Conservation (phyloP, 192 early-diverging fungal genomes). For the Mortierella claussenii region DNA sequence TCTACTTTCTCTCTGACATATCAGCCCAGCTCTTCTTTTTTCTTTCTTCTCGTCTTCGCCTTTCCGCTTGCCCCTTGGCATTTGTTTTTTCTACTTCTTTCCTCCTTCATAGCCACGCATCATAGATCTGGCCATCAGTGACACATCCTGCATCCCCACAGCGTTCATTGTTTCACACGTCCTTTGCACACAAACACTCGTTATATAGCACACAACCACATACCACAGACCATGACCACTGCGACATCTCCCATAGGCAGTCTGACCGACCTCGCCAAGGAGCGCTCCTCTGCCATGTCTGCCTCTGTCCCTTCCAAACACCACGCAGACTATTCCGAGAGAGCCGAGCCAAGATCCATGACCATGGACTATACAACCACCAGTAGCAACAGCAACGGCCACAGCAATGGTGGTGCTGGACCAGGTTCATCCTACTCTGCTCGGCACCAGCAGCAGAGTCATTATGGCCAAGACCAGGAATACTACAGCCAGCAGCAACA, state of each 20-base stretch:
- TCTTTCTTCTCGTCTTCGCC: not conserved
- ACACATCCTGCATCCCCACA: conserved; percentile 12
- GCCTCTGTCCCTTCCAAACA: conserved; percentile 11
- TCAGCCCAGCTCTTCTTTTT: not conserved
- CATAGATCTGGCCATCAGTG: not conserved
- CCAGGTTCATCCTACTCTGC: conserved; percentile 8
- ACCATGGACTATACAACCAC: conserved; percentile 26
- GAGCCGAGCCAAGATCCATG: conserved; percentile 26
- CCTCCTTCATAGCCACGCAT: not conserved
- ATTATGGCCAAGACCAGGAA: conserved; percentile 25
- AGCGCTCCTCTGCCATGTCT: conserved; percentile 23
- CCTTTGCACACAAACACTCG: not conserved
- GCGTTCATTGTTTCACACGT: not conserved
- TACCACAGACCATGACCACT: conserved; percentile 19
- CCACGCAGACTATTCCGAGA: conserved; percentile 28
- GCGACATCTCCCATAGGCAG: conserved; percentile 20
- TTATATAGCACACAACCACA: not conserved
- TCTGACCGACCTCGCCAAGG: conserved; percentile 27
- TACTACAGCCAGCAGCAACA: conserved; percentile 30
- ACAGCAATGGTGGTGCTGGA: no score
- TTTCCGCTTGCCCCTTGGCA: not conserved
- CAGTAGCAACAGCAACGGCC: conserved; percentile 1
- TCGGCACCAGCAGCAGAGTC: conserved; percentile 21
- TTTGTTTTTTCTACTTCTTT: not conserved
- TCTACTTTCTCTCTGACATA: not conserved